Evolutionary conservation across 1,139 yeast species (phyloP).

Genomic region (Yamadazyma friedrichii): DNA sequence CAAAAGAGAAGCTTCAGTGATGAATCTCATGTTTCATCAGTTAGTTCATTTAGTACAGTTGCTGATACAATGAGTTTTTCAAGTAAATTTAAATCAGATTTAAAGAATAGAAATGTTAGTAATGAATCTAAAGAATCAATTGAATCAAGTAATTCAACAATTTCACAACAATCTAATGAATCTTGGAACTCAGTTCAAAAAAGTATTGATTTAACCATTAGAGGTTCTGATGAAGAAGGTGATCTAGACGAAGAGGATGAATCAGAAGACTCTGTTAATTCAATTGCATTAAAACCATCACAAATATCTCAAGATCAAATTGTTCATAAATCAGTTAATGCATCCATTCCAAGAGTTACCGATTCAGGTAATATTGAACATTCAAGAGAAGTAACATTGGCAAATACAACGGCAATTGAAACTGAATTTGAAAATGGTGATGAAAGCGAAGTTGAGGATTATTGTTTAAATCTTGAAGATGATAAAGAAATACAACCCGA

Average conservation of each 20-base stretch:
- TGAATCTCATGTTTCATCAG: slow-evolving; percentile 38
- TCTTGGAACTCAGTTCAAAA: slow-evolving; percentile 41
- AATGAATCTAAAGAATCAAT: slow-evolving; percentile 6
- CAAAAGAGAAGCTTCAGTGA: slow-evolving; percentile 37
- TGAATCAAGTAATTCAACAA: slow-evolving; percentile 9
- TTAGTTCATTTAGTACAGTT: slow-evolving; percentile 37
- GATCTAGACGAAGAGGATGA: slow-evolving; percentile 4
- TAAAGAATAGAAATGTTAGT: slow-evolving; percentile 10
- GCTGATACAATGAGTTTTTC: slow-evolving; percentile 30
- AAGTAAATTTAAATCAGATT: slow-evolving; percentile 6
- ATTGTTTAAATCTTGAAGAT: background rate
- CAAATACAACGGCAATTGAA: slow-evolving; percentile 12
- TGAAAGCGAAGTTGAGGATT: background rate
- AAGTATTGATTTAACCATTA: slow-evolving; percentile 28
- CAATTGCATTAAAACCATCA: background rate
- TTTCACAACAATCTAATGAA: slow-evolving; percentile 11
- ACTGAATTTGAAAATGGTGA: slow-evolving; percentile 1
- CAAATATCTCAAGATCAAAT: background rate
- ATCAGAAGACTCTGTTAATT: slow-evolving; percentile 1
- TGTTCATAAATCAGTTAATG: slow-evolving; percentile 1
- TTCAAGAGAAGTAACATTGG: slow-evolving; percentile 2
- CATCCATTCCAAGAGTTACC: background rate
- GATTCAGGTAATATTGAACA: slow-evolving; percentile 4
- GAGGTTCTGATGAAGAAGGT: slow-evolving; percentile 12
- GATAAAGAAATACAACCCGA: background rate